phyloP scores from a whole-genome alignment of 148 eudicot genomes.

The Hydrangea macrophylla region DNA sequence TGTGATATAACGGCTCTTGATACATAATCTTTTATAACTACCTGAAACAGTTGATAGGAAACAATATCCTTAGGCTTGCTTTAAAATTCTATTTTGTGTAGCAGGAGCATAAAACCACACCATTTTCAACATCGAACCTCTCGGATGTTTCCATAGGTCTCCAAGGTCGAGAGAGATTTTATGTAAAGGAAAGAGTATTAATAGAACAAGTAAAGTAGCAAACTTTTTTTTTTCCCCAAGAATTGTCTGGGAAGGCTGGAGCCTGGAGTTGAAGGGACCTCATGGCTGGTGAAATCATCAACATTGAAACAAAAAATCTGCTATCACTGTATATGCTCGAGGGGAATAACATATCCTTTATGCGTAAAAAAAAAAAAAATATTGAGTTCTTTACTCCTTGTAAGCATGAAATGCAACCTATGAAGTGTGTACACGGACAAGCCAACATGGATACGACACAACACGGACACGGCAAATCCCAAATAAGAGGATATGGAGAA shows the following conservation, averaged over 20 bases:
- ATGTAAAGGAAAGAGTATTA: too few relatives aligned
- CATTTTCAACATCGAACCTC: neutral
- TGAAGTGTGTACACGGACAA: too few relatives aligned
- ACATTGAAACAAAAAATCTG: neutral
- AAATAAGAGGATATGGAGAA: too few relatives aligned
- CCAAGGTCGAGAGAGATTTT: neutral
- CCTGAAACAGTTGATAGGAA: constrained; percentile 43
- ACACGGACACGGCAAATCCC: too few relatives aligned
- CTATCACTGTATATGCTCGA: neutral
- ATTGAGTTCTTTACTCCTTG: too few relatives aligned
- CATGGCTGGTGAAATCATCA: neutral
- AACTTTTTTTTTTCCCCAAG: neutral
- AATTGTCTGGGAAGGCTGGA: neutral
- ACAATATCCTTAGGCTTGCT: constrained; percentile 6
- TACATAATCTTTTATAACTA: constrained; percentile 79
- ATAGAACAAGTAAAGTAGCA: too few relatives aligned
- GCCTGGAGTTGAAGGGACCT: neutral
- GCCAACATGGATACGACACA: too few relatives aligned
- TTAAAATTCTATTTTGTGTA: neutral
- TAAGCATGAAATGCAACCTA: too few relatives aligned
- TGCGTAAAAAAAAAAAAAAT: too few relatives aligned
- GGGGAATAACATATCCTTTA: too few relatives aligned
- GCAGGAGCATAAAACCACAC: neutral
- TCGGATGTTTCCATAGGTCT: too few relatives aligned
- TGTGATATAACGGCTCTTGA: constrained; percentile 81